Evolutionary conservation across 2,329 filamentous ascomycete species (phyloP).

Genomic region (Beauveria scarabaeidicola): DNA sequence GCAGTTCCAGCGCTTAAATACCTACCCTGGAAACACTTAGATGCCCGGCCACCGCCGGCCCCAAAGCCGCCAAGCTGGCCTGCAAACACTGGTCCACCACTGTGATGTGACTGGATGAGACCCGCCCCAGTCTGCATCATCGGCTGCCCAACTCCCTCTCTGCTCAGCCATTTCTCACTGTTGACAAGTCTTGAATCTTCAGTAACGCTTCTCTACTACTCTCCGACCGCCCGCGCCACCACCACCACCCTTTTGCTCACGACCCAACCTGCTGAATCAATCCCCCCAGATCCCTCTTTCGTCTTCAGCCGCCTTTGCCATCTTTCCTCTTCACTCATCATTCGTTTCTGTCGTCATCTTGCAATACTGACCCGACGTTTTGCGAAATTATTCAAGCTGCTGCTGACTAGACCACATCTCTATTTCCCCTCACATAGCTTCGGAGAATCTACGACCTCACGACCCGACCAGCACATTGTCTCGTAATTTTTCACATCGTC

Average conservation of each 20-base stretch:
- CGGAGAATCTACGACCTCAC: neutral
- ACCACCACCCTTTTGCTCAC: neutral
- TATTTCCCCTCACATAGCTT: constrained; percentile 4
- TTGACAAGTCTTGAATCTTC: neutral
- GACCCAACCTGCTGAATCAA: neutral
- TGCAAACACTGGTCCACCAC: neutral
- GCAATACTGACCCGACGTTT: neutral
- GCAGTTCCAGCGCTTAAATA: no score
- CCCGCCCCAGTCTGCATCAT: neutral
- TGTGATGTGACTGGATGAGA: neutral
- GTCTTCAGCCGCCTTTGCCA: neutral
- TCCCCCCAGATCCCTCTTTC: neutral
- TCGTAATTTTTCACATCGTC: neutral
- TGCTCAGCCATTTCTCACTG: neutral
- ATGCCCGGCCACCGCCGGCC: neutral
- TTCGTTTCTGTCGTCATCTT: neutral
- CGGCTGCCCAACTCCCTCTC: neutral
- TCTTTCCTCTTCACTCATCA: neutral
- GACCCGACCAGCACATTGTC: neutral
- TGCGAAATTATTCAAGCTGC: neutral
- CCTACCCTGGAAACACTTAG: neutral
- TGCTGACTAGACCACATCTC: neutral
- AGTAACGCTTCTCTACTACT: neutral
- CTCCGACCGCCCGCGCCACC: constrained; percentile 3
- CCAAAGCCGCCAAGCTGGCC: neutral